Evolutionary conservation across 2,329 filamentous ascomycete genomes (phyloP).

Genomic region (Colletotrichum gloeosporioides): DNA sequence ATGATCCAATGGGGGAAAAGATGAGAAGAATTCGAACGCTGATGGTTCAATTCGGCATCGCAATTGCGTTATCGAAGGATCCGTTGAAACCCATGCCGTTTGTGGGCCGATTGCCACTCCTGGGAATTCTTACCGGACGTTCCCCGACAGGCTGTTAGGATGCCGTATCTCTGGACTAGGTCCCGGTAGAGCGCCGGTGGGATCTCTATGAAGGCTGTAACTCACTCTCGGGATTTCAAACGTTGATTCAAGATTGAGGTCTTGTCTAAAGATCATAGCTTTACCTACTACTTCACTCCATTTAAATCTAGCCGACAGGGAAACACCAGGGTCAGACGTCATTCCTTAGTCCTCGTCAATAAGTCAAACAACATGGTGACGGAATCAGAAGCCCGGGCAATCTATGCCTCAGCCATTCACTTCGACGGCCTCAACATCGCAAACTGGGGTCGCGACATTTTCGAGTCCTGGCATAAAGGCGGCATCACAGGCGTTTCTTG

Average conservation of each 20-base stretch:
- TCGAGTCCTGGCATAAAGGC: conserved; percentile 41
- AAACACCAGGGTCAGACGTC: not conserved
- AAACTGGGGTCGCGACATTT: conserved; percentile 43
- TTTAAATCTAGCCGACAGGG: not conserved
- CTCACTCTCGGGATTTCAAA: not conserved
- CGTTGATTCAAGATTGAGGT: not conserved
- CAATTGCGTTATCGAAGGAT: conserved; percentile 4
- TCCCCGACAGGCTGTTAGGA: not conserved
- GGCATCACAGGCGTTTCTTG: conserved; percentile 46
- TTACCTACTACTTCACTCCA: not conserved
- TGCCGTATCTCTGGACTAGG: not conserved
- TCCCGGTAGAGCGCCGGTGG: not conserved
- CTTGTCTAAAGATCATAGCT: not conserved
- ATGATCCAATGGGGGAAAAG: not conserved
- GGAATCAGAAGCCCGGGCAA: conserved; percentile 38
- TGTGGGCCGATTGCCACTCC: not conserved
- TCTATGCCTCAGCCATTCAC: conserved; percentile 40
- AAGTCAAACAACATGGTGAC: conserved; percentile 29
- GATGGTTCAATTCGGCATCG: not conserved
- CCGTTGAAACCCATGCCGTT: not conserved
- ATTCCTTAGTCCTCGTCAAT: not conserved
- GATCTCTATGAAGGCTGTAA: not conserved
- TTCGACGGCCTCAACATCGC: conserved; percentile 46
- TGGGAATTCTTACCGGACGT: not conserved
- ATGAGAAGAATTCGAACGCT: not conserved